These are phyloP conservation scores for Metschnikowia kofuensis DNA, from an alignment of 805 yeast genomes.

Conservation along the genomic window DNA sequence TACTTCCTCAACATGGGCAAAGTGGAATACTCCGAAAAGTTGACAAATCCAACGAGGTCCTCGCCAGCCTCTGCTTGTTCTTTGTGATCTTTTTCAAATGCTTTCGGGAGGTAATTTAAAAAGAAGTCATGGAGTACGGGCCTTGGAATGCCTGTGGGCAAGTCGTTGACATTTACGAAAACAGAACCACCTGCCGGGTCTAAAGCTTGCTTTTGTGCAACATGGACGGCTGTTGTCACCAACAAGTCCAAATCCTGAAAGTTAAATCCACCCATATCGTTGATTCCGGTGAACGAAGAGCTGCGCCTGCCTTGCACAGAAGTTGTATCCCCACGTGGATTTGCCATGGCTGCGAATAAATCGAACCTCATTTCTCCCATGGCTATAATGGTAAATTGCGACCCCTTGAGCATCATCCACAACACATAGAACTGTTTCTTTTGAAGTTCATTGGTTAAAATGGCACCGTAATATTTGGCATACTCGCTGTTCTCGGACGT, in stretches of 20 bases:
- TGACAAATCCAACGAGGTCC: neutral
- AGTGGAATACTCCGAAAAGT: slow-evolving; percentile 18
- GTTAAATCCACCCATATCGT: slow-evolving; percentile 40
- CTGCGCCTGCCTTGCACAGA: slow-evolving; percentile 25
- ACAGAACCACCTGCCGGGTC: slow-evolving; percentile 11
- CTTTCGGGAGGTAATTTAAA: slow-evolving; percentile 27
- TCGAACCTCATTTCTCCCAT: slow-evolving; percentile 37
- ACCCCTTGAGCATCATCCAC: slow-evolving; percentile 27
- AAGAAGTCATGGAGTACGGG: slow-evolving; percentile 38
- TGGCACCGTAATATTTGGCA: slow-evolving; percentile 33
- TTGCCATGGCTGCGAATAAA: slow-evolving; percentile 18
- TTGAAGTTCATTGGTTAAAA: slow-evolving; percentile 37
- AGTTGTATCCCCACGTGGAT: slow-evolving; percentile 15
- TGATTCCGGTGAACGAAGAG: slow-evolving; percentile 36
- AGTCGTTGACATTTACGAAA: slow-evolving; percentile 29
- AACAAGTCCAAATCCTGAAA: slow-evolving; percentile 40
- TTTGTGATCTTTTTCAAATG: slow-evolving; percentile 8
- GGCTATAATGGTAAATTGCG: slow-evolving; percentile 23
- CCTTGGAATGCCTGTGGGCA: slow-evolving; percentile 33
- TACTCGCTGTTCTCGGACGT: slow-evolving; percentile 10
- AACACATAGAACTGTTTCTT: slow-evolving; percentile 33
- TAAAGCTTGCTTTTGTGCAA: slow-evolving; percentile 21
- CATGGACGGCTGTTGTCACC: slow-evolving; percentile 27
- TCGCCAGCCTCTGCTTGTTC: neutral
- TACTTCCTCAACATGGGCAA: slow-evolving; percentile 37